Base-by-base conservation (phyloP, 495 filamentous ascomycete species). In the Delitschia confertaspora region DNA sequence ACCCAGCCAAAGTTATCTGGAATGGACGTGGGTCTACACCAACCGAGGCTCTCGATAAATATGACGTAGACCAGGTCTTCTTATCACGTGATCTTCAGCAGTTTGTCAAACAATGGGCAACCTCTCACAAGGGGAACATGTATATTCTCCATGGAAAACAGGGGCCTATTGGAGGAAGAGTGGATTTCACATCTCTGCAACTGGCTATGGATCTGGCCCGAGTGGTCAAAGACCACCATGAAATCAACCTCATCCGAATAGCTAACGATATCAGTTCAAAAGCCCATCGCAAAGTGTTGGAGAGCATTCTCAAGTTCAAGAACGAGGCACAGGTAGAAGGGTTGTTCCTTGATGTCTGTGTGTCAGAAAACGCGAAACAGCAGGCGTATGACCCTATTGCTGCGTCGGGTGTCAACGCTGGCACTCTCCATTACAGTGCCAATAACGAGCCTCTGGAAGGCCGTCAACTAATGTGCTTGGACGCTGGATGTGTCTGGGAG, bases 311-410 rank as follows among this genome's bases (percentile, higher is more conserved):
- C 24, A 59, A 61, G 6, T 71, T 84, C 53, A 61, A 66, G 23
- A 93, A 85, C 52, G 89, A 96, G 62, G 74, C 78, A n/a, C 74
- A 93, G 48, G 73, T 93, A 30, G 79, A 93, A 47, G 85, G 80
- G 6, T 63, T 80, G 6, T 95, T 93, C 60, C 61, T 77, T 1
- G 67, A 76, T 38, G 74, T 71, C 17, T 93, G 85, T 59, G 69
- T 82, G 25, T 71, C 79, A 2, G 68, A 76, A 21, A 78, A 78
- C 23, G 85, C 85, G 2, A 80, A 79, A 42, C 65, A 75, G 16
- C 88, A 95, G 60, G 76, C 89, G 6, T 96, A 96, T 61, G 73
- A 76, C n/a, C 71, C 85, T 7, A 96, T 96, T 53, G 85, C 82
- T 0, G 88, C 78, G 0, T 76, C 80, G 0, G 89, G 89, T 0